Evolutionary conservation across 1,284 basidiomycete species (phyloP).

Genomic region (Cerioporus squamosus): DNA sequence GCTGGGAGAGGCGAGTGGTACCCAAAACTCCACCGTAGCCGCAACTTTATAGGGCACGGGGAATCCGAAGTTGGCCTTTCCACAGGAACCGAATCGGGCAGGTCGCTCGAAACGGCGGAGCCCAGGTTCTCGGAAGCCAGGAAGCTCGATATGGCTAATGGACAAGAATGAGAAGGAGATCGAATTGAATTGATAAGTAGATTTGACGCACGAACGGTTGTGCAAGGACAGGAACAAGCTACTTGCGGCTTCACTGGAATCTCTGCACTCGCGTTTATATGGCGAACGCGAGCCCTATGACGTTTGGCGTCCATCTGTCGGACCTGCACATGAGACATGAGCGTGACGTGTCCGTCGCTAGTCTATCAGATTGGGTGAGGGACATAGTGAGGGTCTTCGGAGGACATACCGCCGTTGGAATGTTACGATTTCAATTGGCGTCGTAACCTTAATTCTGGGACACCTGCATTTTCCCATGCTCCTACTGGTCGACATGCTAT

Average conservation of each 20-base stretch:
- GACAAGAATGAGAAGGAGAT: constrained; percentile 24
- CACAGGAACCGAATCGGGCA: constrained; percentile 34
- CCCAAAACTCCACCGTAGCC: constrained; percentile 22
- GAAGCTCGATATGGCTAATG: constrained; percentile 23
- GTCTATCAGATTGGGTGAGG: constrained; percentile 23
- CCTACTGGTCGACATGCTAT: constrained; percentile 26
- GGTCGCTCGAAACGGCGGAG: constrained; percentile 30
- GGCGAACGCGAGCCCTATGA: constrained; percentile 9
- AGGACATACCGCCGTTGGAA: constrained; percentile 19
- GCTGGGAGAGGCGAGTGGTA: constrained; percentile 18
- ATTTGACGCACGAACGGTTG: constrained; percentile 24
- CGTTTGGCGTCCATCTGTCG: constrained; percentile 17
- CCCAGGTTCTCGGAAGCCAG: constrained; percentile 25
- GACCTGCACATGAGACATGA: background rate
- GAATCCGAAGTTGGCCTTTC: constrained; percentile 28
- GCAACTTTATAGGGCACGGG: constrained; percentile 33
- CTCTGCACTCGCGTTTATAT: constrained; percentile 12
- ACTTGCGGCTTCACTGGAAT: constrained; percentile 1
- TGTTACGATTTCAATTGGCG: constrained; percentile 19
- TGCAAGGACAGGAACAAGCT: constrained; percentile 16
- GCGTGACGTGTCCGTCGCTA: constrained; percentile 12
- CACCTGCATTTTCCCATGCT: constrained; percentile 24
- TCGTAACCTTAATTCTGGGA: constrained; percentile 23
- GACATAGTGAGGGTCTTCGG: constrained; percentile 9
- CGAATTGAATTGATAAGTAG: constrained; percentile 21